Evolutionary conservation across 257 asterid species (phyloP), one percentile per base, ranked within the genome.

Genomic region (Solanum acaule): DNA sequence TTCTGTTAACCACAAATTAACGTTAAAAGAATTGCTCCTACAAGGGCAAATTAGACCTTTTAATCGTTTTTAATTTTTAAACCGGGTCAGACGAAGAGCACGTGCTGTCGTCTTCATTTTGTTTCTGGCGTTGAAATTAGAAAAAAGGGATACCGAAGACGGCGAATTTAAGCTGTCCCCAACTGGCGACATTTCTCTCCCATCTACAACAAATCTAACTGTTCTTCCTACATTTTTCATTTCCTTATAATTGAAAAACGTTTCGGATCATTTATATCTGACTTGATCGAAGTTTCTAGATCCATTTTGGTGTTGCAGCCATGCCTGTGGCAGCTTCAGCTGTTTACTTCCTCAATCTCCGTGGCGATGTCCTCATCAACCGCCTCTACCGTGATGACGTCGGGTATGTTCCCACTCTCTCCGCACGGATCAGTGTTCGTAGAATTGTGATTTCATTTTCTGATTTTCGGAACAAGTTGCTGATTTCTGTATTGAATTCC

Each of bases 251-350:
- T 40, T 23, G 38, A 12, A 79, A 1, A 37, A 35, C 81, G 29
- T 34, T 73, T 20, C 10, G 16, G 2, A 75, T 75, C 9, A 75
- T 8, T 20, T 86, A 52, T 40, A 86, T 73, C 88, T 40, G 88
- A 73, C 20, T 61, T 61, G 84, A 49, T 70, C 70, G 71, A 70
- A 37, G 63, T 33, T 29, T 13, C 31, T 71, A 56, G 84, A 59
- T 40, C 82, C 83, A 25, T 86, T 89, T 85, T 67, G 83, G 89
- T 76, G 88, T 71, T 37, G 87, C 68, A 93, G 94, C 89, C 89
- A 97, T 97, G 99, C 99, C 99, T 49, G 96, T 97, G 89, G 98
- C 98, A 90, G 99, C 99, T 91, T 97, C 99, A 63, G 98, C 99
- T 86, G 91, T 97, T 68, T 97, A 97, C 91, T 97, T 97, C 90